Base-by-base conservation (phyloP, 1,139 yeast genomes). In the Saccharomycopsis crataegensis region DNA sequence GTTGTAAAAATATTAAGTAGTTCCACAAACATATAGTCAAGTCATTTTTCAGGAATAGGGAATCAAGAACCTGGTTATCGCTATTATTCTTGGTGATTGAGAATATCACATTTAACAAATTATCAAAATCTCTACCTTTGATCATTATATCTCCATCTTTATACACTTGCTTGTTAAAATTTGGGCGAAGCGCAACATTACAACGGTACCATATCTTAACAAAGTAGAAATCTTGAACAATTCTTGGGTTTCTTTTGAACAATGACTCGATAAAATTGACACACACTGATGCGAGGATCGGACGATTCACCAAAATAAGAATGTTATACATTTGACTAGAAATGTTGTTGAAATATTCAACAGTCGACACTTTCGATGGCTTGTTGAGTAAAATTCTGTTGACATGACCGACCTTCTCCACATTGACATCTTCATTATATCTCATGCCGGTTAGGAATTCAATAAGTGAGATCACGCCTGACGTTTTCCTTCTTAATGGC, bases 371-470 rank as follows among this genome's bases (percentile, higher is more conserved):
- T 1, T 67, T 62, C 55, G 70, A 70, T 0, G 96, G 96, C 60
- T 82, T 82, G 43, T 81, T 70, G 46, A 85, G 66, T 11, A 88
- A 67, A 1, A 87, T 75, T 49, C 74, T 76, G 17, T 86, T 79
- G 1, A 87, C 85, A 57, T 82, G 78, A 32, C 82, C 82, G 52
- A 88, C 73, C 60, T 82, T 85, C 43, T 80, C 82, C 28, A 82
- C 67, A 57, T 82, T 81, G 7, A 89, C 70, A 34, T 83, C 82
- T 52, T 85, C 94, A 54, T 76, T 76, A 46, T 88, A 95, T 58
- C 96, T 71, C 42, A 86, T 70, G 0, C 96, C 96, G 14, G 88
- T 73, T 0, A 86, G 75, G 60, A 86, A 82, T 66, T 93, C 98
- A 40, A 90, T 75, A 51, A 91, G 68, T 1, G 89, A 74, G 40